Evolutionary conservation across 495 filamentous ascomycete genomes (phyloP).

Genomic region (Xylaria intraflava): DNA sequence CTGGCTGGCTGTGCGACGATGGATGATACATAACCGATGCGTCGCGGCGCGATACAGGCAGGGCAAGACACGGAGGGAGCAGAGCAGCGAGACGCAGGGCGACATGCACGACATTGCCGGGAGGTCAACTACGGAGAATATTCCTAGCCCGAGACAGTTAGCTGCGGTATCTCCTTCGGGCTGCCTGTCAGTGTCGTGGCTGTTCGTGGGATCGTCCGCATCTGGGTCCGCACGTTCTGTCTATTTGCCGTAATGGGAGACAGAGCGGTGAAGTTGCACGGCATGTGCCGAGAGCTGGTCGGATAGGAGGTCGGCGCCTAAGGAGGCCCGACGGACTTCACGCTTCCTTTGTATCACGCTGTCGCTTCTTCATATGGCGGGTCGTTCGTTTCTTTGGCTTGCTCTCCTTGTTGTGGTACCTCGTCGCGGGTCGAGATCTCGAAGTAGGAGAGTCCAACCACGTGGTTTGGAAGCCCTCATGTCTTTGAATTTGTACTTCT

Average conservation of each 20-base stretch:
- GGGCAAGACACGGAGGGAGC: not conserved
- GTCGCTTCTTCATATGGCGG: not conserved
- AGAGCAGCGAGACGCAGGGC: not conserved
- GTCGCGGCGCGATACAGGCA: not conserved
- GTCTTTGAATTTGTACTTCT: not conserved
- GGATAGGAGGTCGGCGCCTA: slow-evolving; percentile 8
- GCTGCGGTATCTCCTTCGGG: not conserved
- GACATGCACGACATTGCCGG: slow-evolving; percentile 4
- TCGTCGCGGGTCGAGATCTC: not conserved
- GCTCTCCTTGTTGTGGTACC: not conserved
- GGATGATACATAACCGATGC: not conserved
- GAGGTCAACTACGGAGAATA: slow-evolving; percentile 7
- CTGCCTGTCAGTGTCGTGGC: not conserved
- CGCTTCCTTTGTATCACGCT: not conserved
- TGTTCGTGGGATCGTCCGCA: not conserved
- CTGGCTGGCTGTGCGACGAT: not conserved
- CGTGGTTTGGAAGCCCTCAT: not conserved
- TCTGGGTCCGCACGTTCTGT: too few relatives aligned
- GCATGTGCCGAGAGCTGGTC: not conserved
- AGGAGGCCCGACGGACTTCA: not conserved
- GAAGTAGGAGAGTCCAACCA: not conserved
- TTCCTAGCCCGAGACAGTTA: not conserved
- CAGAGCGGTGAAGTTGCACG: not conserved
- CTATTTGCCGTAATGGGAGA: not conserved
- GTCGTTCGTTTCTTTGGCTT: not conserved